Percentiles rank a stretch among this genome's conserved stretches.
Conservation (phyloP, 345 rosid genomes). For the Murraya koenigii region DNA sequence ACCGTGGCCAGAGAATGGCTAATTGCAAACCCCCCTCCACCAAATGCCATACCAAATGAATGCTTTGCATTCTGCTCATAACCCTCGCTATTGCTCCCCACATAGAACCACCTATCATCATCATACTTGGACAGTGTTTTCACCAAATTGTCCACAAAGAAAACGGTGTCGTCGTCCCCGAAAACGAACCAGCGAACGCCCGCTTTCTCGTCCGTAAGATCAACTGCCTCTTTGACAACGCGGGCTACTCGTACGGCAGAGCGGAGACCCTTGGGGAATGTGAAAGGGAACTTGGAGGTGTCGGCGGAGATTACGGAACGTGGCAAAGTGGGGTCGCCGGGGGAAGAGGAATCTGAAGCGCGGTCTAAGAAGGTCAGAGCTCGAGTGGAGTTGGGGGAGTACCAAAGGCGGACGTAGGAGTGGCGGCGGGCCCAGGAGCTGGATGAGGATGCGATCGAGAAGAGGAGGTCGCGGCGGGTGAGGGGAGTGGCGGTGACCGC, state of each 20-base stretch:
- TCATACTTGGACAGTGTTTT: constrained; percentile 73
- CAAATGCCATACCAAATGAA: constrained; percentile 92
- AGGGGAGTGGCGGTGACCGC: constrained; percentile 11
- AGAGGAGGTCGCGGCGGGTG: constrained; percentile 61
- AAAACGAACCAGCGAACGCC: constrained; percentile 86
- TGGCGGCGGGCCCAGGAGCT: constrained; percentile 55
- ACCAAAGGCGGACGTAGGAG: constrained; percentile 78
- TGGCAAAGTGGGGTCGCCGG: constrained; percentile 47
- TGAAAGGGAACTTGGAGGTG: constrained; percentile 69
- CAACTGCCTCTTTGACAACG: constrained; percentile 78
- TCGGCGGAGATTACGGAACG: constrained; percentile 52
- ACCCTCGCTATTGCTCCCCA: constrained; percentile 80
- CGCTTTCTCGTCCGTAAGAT: constrained; percentile 32
- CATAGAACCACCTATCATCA: constrained; percentile 65
- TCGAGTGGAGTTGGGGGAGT: constrained; percentile 55
- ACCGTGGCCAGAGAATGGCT: constrained; percentile 64
- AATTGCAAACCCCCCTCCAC: constrained; percentile 87
- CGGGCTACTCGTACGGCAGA: constrained; percentile 89
- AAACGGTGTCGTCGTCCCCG: constrained; percentile 94
- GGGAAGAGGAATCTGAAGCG: constrained; percentile 2
- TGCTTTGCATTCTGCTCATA: constrained; percentile 73
- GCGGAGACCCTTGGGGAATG: constrained; percentile 64
- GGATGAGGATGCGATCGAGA: constrained; percentile 73
- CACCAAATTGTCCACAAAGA: constrained; percentile 77
- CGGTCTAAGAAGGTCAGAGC: constrained; percentile 73